phyloP scores from a whole-genome alignment of 306 rosid genomes.

The Medicago arabica region DNA sequence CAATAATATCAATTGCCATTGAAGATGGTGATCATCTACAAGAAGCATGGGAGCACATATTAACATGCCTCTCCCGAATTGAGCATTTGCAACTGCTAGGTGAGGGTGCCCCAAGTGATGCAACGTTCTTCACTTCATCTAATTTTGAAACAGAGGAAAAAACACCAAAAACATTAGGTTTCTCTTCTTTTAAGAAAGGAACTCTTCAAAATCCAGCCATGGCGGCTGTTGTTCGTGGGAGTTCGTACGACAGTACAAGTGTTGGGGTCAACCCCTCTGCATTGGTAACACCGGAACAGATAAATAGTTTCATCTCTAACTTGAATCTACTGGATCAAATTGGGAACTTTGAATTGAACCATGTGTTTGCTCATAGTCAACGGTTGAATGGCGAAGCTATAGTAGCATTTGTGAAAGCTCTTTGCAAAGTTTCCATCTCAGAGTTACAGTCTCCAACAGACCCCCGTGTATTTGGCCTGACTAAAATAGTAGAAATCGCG shows the following conservation, averaged over 20 bases:
- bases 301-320: slow-evolving; percentile 81
- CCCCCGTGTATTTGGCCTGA: slow-evolving; percentile 99
- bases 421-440: slow-evolving; percentile 88
- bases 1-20: slow-evolving; percentile 90
- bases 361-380: slow-evolving; percentile 98
- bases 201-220: slow-evolving; percentile 92
- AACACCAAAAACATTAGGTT: slow-evolving; percentile 59
- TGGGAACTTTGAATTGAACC: slow-evolving; percentile 96
- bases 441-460: slow-evolving; percentile 99
- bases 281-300: slow-evolving; percentile 90
- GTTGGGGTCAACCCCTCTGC: slow-evolving; percentile 74
- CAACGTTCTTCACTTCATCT: slow-evolving; percentile 78
- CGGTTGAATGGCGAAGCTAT: slow-evolving; percentile 98
- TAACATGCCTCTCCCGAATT: slow-evolving; percentile 95
- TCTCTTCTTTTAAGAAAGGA: slow-evolving; percentile 85
- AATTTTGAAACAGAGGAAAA: slow-evolving; percentile 78
- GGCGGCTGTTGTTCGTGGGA: slow-evolving; percentile 96
- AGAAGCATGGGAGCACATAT: slow-evolving; percentile 99
- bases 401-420: slow-evolving; percentile 95
- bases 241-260: slow-evolving; percentile 95
- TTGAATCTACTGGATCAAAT: slow-evolving; percentile 95
- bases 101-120: slow-evolving; percentile 97
- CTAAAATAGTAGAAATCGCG: slow-evolving; percentile 98
- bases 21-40: slow-evolving; percentile 95
- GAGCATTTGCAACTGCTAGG: slow-evolving; percentile 97